Percentiles rank a stretch among this genome's conserved stretches.
Evolutionary conservation across 768 basidiomycete genomes (phyloP).

Genomic region (Xerocomellus amylosporus): DNA sequence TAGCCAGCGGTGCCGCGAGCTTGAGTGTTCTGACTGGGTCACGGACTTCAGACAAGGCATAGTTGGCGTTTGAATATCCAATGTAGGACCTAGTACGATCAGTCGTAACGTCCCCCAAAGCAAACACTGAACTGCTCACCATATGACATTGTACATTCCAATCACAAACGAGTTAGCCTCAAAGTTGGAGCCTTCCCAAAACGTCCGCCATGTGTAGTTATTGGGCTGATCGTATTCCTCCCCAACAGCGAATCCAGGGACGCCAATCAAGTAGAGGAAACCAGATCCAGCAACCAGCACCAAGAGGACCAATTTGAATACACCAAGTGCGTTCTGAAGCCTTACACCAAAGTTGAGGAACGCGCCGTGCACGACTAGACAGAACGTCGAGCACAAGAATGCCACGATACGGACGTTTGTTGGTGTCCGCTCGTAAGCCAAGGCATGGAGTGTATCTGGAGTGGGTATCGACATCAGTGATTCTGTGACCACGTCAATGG

Average conservation of each 20-base stretch:
- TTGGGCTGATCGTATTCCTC: slow-evolving; percentile 51
- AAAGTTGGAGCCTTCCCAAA: slow-evolving; percentile 62
- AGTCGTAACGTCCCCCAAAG: neutral
- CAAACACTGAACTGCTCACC: slow-evolving; percentile 37
- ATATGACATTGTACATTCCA: slow-evolving; percentile 69
- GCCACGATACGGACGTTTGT: slow-evolving; percentile 52
- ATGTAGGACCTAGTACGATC: slow-evolving; percentile 54
- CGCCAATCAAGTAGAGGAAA: slow-evolving; percentile 45
- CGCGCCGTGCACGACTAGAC: slow-evolving; percentile 55
- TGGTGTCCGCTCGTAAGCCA: slow-evolving; percentile 44
- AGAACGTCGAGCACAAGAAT: slow-evolving; percentile 53
- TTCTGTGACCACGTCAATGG: neutral
- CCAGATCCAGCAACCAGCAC: slow-evolving; percentile 52
- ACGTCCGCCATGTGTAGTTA: slow-evolving; percentile 56
- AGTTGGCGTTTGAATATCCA: slow-evolving; percentile 75
- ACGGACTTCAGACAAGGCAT: slow-evolving; percentile 65
- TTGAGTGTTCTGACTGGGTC: slow-evolving; percentile 72
- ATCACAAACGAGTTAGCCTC: slow-evolving; percentile 59
- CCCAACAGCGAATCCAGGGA: slow-evolving; percentile 48
- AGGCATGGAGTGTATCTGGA: slow-evolving; percentile 59
- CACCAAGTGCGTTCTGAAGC: slow-evolving; percentile 61
- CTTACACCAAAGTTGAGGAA: slow-evolving; percentile 53
- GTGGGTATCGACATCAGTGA: slow-evolving; percentile 4
- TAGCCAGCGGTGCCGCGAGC: slow-evolving; percentile 64
- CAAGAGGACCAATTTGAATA: slow-evolving; percentile 59